Evolutionary conservation across 1,284 basidiomycete genomes (phyloP).

Genomic region (Phaffia rhodozyma): DNA sequence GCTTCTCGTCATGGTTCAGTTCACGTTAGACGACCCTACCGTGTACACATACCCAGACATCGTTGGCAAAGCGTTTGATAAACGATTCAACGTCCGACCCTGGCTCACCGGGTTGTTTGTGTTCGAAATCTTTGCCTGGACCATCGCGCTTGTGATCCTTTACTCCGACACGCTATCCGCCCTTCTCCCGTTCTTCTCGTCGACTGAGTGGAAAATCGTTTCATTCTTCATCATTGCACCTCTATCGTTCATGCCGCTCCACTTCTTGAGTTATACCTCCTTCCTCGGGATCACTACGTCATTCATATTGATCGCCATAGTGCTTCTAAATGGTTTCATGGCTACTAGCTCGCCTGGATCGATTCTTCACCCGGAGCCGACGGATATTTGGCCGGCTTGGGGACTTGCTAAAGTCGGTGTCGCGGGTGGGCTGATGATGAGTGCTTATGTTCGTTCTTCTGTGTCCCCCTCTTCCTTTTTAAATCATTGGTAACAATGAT

Average conservation of each 20-base stretch:
- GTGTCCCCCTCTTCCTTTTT: slow-evolving; percentile 21
- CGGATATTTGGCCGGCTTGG: slow-evolving; percentile 49
- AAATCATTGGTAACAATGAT: too few relatives aligned
- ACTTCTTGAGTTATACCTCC: slow-evolving; percentile 74
- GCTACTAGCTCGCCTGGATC: slow-evolving; percentile 53
- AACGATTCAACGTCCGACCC: slow-evolving; percentile 15
- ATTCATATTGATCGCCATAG: slow-evolving; percentile 59
- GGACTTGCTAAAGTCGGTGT: slow-evolving; percentile 52
- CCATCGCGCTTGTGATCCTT: slow-evolving; percentile 23
- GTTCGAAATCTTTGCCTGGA: slow-evolving; percentile 60
- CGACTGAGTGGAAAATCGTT: slow-evolving; percentile 57
- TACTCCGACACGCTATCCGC: neutral
- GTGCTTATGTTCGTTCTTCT: slow-evolving; percentile 42
- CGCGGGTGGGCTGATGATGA: slow-evolving; percentile 82
- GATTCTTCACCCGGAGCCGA: slow-evolving; percentile 61
- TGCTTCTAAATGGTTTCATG: slow-evolving; percentile 61
- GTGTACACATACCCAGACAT: slow-evolving; percentile 70
- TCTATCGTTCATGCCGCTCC: slow-evolving; percentile 69
- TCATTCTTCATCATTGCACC: slow-evolving; percentile 58
- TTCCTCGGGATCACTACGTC: slow-evolving; percentile 69
- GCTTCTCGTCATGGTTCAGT: slow-evolving; percentile 58
- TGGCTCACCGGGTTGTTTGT: slow-evolving; percentile 58
- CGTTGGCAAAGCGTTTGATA: slow-evolving; percentile 57
- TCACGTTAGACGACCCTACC: slow-evolving; percentile 52
- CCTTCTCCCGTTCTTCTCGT: slow-evolving; percentile 38